Evolutionary conservation across 2,329 filamentous ascomycete species (phyloP).

Genomic region (Thelonectria olida): DNA sequence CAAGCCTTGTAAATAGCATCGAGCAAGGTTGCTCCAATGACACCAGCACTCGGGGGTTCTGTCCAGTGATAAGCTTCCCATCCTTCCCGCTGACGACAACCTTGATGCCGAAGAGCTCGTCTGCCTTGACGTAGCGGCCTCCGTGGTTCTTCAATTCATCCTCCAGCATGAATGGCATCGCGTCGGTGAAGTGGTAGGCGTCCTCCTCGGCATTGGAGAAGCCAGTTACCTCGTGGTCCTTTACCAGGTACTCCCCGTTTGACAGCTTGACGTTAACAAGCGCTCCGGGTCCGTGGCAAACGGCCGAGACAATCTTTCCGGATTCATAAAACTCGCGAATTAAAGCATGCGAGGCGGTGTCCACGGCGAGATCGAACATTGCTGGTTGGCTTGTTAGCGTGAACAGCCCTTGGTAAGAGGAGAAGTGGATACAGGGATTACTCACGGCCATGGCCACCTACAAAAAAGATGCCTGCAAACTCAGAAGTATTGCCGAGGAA

Average conservation of each 20-base stretch:
- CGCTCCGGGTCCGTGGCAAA: slow-evolving; percentile 13
- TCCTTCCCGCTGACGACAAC: slow-evolving; percentile 51
- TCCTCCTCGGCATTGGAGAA: slow-evolving; percentile 16
- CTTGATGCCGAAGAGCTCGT: slow-evolving; percentile 56
- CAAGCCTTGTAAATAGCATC: too few relatives aligned
- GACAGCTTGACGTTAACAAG: slow-evolving; percentile 12
- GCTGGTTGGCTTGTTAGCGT: too few relatives aligned
- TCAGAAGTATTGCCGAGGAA: slow-evolving; percentile 6
- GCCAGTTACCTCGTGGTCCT: slow-evolving; percentile 4
- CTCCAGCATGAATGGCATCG: slow-evolving; percentile 67
- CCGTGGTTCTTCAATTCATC: slow-evolving; percentile 60
- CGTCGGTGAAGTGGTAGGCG: slow-evolving; percentile 56
- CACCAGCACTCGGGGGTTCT: too few relatives aligned
- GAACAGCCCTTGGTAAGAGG: too few relatives aligned
- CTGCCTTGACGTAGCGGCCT: slow-evolving; percentile 59
- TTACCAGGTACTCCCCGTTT: neutral
- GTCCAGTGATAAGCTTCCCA: slow-evolving; percentile 62
- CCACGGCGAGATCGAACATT: slow-evolving; percentile 9
- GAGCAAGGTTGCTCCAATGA: too few relatives aligned
- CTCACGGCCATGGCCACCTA: slow-evolving; percentile 9
- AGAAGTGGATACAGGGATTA: too few relatives aligned
- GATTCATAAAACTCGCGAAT: slow-evolving; percentile 15
- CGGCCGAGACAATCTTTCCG: slow-evolving; percentile 5
- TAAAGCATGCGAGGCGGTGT: neutral
- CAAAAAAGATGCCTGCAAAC: slow-evolving; percentile 6